These are phyloP conservation scores for Suhomyces panamericanus DNA, from an alignment of 1,139 yeast species.

Conservation along the genomic window DNA sequence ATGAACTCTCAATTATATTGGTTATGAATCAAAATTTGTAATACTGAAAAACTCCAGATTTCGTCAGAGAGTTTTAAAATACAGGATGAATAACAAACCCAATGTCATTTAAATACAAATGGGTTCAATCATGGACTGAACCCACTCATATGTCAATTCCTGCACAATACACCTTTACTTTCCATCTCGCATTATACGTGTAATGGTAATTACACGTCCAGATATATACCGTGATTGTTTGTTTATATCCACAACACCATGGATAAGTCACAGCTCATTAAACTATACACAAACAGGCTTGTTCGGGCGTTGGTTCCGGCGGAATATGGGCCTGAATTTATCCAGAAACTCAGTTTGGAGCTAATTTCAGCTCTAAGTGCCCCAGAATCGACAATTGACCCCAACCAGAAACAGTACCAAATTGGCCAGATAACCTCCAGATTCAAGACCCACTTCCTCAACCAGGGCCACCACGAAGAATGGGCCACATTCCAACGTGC, in stretches of 20 bases:
- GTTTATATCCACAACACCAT: constrained; percentile 17
- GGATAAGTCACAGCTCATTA: constrained; percentile 36
- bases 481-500: constrained; percentile 37
- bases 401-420: constrained; percentile 16
- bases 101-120: too few species aligned
- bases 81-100: too few species aligned
- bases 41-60: too few species aligned
- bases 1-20: too few species aligned
- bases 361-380: constrained; percentile 21
- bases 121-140: too few species aligned
- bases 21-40: too few species aligned
- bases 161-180: too few species aligned
- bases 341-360: constrained; percentile 36
- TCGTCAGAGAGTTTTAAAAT: too few species aligned
- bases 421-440: constrained; percentile 23
- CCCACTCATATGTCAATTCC: too few species aligned
- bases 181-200: too few species aligned
- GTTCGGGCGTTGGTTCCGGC: constrained; percentile 41
- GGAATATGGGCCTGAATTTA: constrained; percentile 42
- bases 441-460: constrained; percentile 30
- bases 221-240: constrained; percentile 1
- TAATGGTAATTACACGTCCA: too few species aligned
- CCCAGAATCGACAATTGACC: constrained; percentile 10
- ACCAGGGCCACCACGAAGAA: constrained; percentile 24
- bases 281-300: constrained; percentile 37